Evolutionary conservation across 495 filamentous ascomycete species (phyloP).

Genomic region (Penicillium dipodomyicola): DNA sequence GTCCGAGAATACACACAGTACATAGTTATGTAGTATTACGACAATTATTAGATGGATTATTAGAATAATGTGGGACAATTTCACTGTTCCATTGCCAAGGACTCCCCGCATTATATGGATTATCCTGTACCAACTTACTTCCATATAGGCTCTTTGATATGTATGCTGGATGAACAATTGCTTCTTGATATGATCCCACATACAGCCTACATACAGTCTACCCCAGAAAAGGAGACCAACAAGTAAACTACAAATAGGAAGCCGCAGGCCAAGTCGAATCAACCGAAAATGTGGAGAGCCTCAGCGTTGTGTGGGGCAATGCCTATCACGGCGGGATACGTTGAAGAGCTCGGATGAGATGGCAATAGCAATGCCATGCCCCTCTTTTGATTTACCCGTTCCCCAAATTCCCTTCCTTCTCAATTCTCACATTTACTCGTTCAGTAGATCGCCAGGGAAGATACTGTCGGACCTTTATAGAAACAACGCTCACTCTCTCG

Average conservation of each 20-base stretch:
- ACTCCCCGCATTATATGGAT: background rate
- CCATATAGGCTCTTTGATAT: background rate
- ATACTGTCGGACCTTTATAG: background rate
- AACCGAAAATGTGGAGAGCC: constrained; percentile 4
- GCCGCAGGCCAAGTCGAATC: background rate
- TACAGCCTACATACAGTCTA: background rate
- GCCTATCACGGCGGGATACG: constrained; percentile 1
- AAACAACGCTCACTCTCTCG: background rate
- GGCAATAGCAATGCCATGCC: constrained; percentile 16
- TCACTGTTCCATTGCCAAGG: too few species aligned
- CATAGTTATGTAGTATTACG: too few species aligned
- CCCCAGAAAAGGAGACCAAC: background rate
- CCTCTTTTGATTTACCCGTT: constrained; percentile 18
- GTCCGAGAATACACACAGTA: too few species aligned
- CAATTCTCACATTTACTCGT: background rate
- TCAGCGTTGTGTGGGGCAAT: constrained; percentile 9
- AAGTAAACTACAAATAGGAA: background rate
- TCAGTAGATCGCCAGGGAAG: background rate
- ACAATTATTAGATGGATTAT: too few species aligned
- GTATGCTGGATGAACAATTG: background rate
- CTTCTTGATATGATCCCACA: background rate
- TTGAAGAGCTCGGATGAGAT: constrained; percentile 9
- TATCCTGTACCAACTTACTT: background rate
- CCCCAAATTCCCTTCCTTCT: constrained; percentile 3
- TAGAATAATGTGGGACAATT: too few species aligned